A percentile compares a stretch with the other conserved stretches of the same genome.
phyloP scores from a whole-genome alignment of 257 asterid genomes.

The Solanum raphanifolium region DNA sequence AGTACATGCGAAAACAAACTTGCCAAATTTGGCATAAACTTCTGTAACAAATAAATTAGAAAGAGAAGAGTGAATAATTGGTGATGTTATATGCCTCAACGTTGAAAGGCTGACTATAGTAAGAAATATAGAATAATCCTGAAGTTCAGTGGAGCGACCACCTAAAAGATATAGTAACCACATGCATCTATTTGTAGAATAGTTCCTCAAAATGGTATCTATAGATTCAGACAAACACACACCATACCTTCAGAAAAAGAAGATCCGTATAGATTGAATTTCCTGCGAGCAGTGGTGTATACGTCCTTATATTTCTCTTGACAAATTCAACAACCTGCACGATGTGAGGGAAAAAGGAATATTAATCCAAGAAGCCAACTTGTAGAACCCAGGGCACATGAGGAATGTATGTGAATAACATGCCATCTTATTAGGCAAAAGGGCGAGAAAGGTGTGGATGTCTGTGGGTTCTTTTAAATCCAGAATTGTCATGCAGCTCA shows the following conservation, averaged over 20 bases:
- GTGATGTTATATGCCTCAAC: background rate
- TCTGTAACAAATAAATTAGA: constrained; percentile 32
- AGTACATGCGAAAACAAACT: constrained; percentile 71
- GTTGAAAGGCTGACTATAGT: background rate
- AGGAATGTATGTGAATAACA: background rate
- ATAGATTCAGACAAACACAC: background rate
- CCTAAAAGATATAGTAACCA: too few relatives aligned
- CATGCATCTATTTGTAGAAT: background rate
- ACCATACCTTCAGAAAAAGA: constrained; percentile 63
- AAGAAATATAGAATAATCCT: background rate
- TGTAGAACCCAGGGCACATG: background rate
- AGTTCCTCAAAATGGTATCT: background rate
- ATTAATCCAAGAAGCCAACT: background rate
- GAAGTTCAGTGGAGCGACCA: background rate
- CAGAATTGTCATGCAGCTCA: background rate
- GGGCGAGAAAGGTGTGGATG: background rate
- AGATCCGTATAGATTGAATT: constrained; percentile 83
- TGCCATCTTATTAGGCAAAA: background rate
- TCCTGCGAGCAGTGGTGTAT: constrained; percentile 73
- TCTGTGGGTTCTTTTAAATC: background rate
- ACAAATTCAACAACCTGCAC: constrained; percentile 77
- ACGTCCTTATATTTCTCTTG: constrained; percentile 52
- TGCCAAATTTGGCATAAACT: constrained; percentile 93
- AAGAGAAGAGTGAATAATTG: background rate
- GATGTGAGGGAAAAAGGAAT: background rate